Conservation (phyloP, 2,329 filamentous ascomycete genomes). For the Talaromyces atroroseus region DNA sequence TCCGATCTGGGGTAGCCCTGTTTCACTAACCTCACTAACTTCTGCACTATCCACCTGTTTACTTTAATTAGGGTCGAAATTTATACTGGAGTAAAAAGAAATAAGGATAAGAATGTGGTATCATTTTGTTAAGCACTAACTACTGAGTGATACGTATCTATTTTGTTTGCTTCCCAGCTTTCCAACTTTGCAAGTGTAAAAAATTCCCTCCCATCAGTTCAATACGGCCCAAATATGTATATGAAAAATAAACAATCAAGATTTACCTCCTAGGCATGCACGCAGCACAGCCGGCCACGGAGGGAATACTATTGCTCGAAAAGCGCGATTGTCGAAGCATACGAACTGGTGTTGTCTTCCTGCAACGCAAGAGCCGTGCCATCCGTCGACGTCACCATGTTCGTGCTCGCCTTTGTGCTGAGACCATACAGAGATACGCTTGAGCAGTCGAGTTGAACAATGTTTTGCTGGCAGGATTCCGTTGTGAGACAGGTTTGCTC, state of each 20-base stretch:
- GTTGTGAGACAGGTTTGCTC: conserved; percentile 61
- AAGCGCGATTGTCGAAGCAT: conserved; percentile 41
- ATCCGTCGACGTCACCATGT: conserved; percentile 57
- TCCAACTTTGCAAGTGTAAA: too few species aligned
- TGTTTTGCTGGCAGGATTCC: conserved; percentile 71
- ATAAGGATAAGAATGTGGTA: too few species aligned
- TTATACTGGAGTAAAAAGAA: too few species aligned
- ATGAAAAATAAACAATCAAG: neutral
- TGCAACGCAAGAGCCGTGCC: conserved; percentile 33
- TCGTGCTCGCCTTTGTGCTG: conserved; percentile 67
- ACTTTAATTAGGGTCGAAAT: too few species aligned
- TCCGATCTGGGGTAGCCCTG: neutral
- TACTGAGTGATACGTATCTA: too few species aligned
- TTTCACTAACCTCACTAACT: too few species aligned
- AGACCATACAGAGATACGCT: conserved; percentile 61
- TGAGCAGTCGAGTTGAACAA: conserved; percentile 65
- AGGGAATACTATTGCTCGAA: conserved; percentile 29
- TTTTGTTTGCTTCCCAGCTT: too few species aligned
- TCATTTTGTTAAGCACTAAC: too few species aligned
- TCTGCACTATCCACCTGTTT: too few species aligned
- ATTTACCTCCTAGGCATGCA: too few species aligned
- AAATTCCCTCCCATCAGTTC: neutral
- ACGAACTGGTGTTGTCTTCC: conserved; percentile 38
- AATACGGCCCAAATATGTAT: conserved; percentile 1
- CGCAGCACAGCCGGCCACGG: too few species aligned